A percentile compares a stretch with the other conserved stretches of the same genome.
Conservation (phyloP, 2,329 filamentous ascomycete genomes). For the Neofusicoccum parvum region DNA sequence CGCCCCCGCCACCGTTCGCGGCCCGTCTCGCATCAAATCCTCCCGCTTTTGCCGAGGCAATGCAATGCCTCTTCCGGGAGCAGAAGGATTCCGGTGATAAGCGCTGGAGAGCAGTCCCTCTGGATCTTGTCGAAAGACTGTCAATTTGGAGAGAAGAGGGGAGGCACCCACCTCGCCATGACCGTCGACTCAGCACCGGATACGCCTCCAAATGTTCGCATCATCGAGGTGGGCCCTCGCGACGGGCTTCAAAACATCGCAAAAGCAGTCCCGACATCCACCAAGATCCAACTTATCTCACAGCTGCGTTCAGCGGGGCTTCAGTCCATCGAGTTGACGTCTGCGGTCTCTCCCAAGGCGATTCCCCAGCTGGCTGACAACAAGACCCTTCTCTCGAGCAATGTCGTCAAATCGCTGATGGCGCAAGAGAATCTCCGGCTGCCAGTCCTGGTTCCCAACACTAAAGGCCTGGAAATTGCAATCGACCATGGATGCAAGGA, state of each 20-base stretch:
- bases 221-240: no score
- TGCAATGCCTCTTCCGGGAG: no score
- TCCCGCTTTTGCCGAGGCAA: no score
- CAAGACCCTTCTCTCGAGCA: not conserved
- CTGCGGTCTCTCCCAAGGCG: conserved; percentile 58
- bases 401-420: not conserved
- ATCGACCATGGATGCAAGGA: conserved; percentile 42
- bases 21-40: no score
- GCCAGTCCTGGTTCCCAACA: conserved; percentile 46
- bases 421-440: conserved; percentile 13
- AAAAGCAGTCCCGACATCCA: conserved; percentile 49
- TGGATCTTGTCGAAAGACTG: no score
- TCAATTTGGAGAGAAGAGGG: no score
- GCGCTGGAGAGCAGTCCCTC: no score
- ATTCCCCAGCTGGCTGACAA: conserved; percentile 46
- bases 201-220: no score
- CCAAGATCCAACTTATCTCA: conserved; percentile 53
- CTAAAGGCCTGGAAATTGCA: conserved; percentile 59
- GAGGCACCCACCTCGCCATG: no score
- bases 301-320: conserved; percentile 52
- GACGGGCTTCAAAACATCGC: conserved; percentile 59
- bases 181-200: no score
- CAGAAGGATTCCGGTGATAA: no score
- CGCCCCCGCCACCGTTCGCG: no score
- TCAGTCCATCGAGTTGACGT: conserved; percentile 55